phyloP scores from a whole-genome alignment of 495 filamentous ascomycete species.

The Jackrogersella multiformis region DNA sequence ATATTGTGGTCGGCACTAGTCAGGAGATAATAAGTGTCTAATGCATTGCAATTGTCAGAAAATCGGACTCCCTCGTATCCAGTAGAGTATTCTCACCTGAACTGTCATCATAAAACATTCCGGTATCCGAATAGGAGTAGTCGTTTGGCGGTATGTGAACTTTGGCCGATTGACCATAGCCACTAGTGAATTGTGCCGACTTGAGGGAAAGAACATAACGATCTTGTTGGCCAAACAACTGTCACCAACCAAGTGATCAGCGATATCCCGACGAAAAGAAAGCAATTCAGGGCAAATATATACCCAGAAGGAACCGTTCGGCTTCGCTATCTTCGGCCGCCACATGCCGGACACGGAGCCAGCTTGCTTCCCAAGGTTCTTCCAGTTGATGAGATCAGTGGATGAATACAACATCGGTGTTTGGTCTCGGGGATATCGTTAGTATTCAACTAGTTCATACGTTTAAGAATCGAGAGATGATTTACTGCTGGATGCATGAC shows the following conservation, averaged over 20 bases:
- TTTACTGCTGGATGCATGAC: constrained; percentile 53
- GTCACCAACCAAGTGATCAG: constrained; percentile 6
- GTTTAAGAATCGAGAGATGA: background rate
- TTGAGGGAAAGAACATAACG: constrained; percentile 54
- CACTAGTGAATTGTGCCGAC: constrained; percentile 47
- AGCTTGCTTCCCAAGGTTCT: constrained; percentile 49
- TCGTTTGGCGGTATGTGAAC: constrained; percentile 54
- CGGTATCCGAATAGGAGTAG: constrained; percentile 58
- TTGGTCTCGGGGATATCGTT: constrained; percentile 42
- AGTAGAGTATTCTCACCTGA: constrained; percentile 18
- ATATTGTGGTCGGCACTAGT: constrained; percentile 59
- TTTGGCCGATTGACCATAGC: constrained; percentile 49
- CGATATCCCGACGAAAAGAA: background rate
- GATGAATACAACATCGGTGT: constrained; percentile 58
- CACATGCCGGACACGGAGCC: constrained; percentile 48
- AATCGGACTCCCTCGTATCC: background rate
- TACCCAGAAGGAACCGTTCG: constrained; percentile 56
- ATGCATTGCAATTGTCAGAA: constrained; percentile 4
- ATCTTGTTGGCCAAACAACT: constrained; percentile 60
- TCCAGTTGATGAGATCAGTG: constrained; percentile 58
- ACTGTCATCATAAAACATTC: constrained; percentile 57
- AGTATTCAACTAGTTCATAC: constrained; percentile 12
- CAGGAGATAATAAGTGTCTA: constrained; percentile 55
- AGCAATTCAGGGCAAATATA: background rate
- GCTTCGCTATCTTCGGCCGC: constrained; percentile 58